Conservation (phyloP, 2,329 filamentous ascomycete species). For the Emmonsia crescens region DNA sequence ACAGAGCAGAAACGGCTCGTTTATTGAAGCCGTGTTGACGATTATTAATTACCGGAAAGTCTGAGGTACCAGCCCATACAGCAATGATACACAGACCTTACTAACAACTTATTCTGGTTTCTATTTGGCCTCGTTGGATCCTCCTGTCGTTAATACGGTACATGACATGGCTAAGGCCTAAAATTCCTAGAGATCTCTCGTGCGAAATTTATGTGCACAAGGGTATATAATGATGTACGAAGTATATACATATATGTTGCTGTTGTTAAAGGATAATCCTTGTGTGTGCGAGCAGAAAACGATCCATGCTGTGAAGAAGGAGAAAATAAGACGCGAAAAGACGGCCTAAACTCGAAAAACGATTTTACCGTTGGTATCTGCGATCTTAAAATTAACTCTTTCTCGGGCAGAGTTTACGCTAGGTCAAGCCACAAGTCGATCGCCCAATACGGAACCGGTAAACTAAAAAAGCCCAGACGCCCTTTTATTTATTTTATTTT, state of each 20-base stretch:
- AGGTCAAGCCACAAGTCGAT: slow-evolving; percentile 3
- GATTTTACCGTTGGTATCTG: neutral
- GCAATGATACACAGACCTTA: neutral
- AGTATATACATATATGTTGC: neutral
- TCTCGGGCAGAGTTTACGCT: neutral
- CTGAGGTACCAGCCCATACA: neutral
- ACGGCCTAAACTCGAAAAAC: neutral
- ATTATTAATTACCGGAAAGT: neutral
- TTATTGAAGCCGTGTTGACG: neutral
- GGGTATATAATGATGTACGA: neutral
- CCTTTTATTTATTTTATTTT: neutral
- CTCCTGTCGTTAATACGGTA: neutral
- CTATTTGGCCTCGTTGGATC: neutral
- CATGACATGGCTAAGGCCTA: neutral
- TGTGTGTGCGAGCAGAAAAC: neutral
- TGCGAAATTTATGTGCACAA: neutral
- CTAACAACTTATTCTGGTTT: neutral
- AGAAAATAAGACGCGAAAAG: neutral
- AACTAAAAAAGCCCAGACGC: neutral
- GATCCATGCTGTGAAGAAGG: neutral
- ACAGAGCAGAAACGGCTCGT: neutral
- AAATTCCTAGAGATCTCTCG: neutral
- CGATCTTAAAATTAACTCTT: neutral
- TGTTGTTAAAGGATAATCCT: neutral
- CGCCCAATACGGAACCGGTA: slow-evolving; percentile 2